A percentile compares a stretch with the other conserved stretches of the same genome.
Evolutionary conservation across 2,329 filamentous ascomycete species (phyloP).

Genomic region (Colletotrichum paranaense): DNA sequence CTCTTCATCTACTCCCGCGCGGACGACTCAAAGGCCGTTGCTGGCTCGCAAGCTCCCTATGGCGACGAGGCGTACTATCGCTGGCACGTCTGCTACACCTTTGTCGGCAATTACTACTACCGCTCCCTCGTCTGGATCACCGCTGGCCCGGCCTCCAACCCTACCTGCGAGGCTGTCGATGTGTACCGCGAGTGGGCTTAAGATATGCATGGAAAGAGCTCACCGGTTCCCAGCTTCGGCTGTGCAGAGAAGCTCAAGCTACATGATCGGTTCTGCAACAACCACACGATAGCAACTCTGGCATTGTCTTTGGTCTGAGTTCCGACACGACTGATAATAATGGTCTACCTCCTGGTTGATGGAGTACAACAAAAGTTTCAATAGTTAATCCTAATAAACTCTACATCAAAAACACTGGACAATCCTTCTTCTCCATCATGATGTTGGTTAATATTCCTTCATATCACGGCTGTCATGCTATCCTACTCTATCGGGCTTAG

Average conservation of each 20-base stretch:
- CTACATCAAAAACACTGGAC: not conserved
- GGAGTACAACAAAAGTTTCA: not conserved
- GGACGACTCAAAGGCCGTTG: slow-evolving; percentile 26
- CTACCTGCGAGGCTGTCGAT: slow-evolving; percentile 20
- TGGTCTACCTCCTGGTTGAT: not conserved
- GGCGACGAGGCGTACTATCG: slow-evolving; percentile 15
- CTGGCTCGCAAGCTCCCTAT: not conserved
- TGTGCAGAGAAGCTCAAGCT: not conserved
- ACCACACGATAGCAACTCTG: not conserved
- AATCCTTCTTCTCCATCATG: too few species aligned
- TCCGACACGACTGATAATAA: not conserved
- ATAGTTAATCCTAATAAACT: slow-evolving; percentile 10
- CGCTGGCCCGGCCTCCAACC: slow-evolving; percentile 21
- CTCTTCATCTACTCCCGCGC: slow-evolving; percentile 17
- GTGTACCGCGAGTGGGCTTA: slow-evolving; percentile 20
- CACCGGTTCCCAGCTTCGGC: not conserved
- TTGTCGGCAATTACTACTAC: slow-evolving; percentile 35
- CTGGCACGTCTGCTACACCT: slow-evolving; percentile 33
- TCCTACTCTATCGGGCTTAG: too few species aligned
- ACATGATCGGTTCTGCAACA: not conserved
- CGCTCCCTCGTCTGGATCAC: slow-evolving; percentile 32
- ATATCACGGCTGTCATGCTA: too few species aligned
- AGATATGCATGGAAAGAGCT: too few species aligned
- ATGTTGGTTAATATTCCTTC: too few species aligned
- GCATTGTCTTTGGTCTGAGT: not conserved